A percentile compares a stretch with the other conserved stretches of the same genome.
Conservation (phyloP, 2,329 filamentous ascomycete genomes). For the Ophiocordyceps camponoti-floridani region DNA sequence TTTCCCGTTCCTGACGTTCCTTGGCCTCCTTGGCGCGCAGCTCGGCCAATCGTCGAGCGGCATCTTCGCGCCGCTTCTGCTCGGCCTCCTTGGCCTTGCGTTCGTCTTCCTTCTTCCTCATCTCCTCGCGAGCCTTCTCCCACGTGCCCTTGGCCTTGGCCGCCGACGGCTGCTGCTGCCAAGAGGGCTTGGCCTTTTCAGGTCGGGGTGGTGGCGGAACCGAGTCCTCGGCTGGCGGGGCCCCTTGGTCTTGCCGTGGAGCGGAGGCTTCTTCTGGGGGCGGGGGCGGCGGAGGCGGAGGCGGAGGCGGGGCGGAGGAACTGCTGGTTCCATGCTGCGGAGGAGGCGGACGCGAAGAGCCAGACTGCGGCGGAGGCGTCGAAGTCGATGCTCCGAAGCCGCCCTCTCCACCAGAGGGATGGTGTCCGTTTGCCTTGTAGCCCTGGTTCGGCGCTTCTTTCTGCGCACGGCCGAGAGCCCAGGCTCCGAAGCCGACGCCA, state of each 20-base stretch:
- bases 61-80: conserved; percentile 38
- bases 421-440: conserved; percentile 6
- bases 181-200: conserved; percentile 5
- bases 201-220: conserved; percentile 4
- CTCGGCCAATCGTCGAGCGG: conserved; percentile 32
- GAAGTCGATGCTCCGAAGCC: conserved; percentile 13
- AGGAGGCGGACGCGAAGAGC: conserved; percentile 12
- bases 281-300: conserved; percentile 3
- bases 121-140: conserved; percentile 55
- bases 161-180: conserved; percentile 5
- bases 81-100: conserved; percentile 43
- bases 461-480: conserved; percentile 35
- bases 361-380: conserved; percentile 14
- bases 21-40: conserved; percentile 36
- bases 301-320: conserved; percentile 2
- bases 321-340: conserved; percentile 9
- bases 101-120: conserved; percentile 43
- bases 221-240: conserved; percentile 1
- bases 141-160: conserved; percentile 31
- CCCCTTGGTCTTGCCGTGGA: background rate
- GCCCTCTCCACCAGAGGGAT: conserved; percentile 6
- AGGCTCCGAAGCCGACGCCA: conserved; percentile 59
- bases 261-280: background rate
- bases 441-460: conserved; percentile 9
- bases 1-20: conserved; percentile 24